Evolutionary conservation across 768 basidiomycete genomes (phyloP).

Genomic region (Mycena rosella): DNA sequence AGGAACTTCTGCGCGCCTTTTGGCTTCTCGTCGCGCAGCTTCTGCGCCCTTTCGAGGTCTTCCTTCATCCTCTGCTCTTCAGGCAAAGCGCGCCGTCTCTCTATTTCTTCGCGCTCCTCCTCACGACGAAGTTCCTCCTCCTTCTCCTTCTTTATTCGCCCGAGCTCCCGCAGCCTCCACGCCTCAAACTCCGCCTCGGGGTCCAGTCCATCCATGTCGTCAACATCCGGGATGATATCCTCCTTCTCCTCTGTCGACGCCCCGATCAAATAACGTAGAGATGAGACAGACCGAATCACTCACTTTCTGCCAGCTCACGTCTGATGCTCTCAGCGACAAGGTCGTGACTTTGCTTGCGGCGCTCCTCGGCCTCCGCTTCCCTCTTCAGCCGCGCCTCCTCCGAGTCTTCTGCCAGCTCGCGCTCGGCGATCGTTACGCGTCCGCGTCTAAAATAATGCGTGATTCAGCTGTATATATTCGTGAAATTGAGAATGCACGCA

Average conservation of each 20-base stretch:
- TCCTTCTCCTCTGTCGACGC: conserved; percentile 84
- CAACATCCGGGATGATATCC: conserved; percentile 85
- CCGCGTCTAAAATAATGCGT: conserved; percentile 65
- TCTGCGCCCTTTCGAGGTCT: conserved; percentile 88
- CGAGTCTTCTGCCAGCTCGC: conserved; percentile 76
- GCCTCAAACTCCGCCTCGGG: conserved; percentile 93
- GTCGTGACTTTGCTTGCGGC: conserved; percentile 90
- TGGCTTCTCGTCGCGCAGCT: conserved; percentile 87
- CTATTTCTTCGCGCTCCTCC: conserved; percentile 91
- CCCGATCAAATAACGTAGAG: conserved; percentile 14
- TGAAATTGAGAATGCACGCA: conserved; percentile 52
- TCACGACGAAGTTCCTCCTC: conserved; percentile 87
- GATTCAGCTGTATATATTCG: background rate
- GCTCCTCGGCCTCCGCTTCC: conserved; percentile 83
- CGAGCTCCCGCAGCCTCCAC: conserved; percentile 94
- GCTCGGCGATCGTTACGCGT: conserved; percentile 79
- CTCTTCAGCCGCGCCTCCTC: conserved; percentile 81
- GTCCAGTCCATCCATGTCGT: conserved; percentile 95
- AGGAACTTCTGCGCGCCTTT: conserved; percentile 93
- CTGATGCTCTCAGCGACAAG: conserved; percentile 95
- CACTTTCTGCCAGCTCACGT: conserved; percentile 93
- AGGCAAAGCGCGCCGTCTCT: conserved; percentile 90
- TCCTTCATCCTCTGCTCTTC: conserved; percentile 94
- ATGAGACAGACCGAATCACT: conserved; percentile 44
- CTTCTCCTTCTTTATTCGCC: conserved; percentile 94